These are phyloP conservation scores for Salix suchowensis DNA, from an alignment of 345 rosid species.

Conservation along the genomic window DNA sequence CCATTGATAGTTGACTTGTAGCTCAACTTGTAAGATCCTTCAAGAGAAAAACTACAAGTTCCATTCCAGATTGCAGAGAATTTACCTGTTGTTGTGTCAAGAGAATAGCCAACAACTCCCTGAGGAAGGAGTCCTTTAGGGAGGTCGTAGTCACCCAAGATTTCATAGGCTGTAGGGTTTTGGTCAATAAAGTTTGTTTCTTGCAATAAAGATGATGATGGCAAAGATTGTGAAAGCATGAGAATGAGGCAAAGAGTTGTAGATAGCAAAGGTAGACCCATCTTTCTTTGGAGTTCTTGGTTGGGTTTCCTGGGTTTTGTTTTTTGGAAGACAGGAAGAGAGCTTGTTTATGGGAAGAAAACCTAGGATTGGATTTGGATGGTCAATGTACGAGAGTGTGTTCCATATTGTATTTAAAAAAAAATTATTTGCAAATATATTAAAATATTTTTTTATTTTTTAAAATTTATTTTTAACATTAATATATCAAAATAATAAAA, in stretches of 20 bases:
- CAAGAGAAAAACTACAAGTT: conserved; percentile 53
- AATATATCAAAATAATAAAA: too few species aligned
- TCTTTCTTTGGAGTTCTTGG: not conserved
- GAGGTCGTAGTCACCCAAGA: conserved; percentile 38
- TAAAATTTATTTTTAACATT: too few species aligned
- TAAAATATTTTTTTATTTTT: too few species aligned
- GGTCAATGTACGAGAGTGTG: not conserved
- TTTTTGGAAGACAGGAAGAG: not conserved
- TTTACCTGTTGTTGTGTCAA: conserved; percentile 41
- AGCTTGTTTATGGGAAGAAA: not conserved
- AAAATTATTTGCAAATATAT: too few species aligned
- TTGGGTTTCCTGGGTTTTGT: not conserved
- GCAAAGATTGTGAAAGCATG: not conserved
- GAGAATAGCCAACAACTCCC: conserved; percentile 47
- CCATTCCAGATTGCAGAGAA: conserved; percentile 50
- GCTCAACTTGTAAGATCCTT: conserved; percentile 53
- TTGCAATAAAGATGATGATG: not conserved
- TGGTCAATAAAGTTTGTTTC: not conserved
- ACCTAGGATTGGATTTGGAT: not conserved
- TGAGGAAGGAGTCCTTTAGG: conserved; percentile 57
- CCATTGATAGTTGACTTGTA: conserved; percentile 51
- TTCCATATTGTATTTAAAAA: too few species aligned
- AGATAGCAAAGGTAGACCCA: not conserved
- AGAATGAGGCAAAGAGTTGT: not conserved
- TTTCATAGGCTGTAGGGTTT: conserved; percentile 38